Evolutionary conservation across 306 rosid species (phyloP), one percentile per base, ranked within the genome.

Genomic region (Casuarina equisetifolia): DNA sequence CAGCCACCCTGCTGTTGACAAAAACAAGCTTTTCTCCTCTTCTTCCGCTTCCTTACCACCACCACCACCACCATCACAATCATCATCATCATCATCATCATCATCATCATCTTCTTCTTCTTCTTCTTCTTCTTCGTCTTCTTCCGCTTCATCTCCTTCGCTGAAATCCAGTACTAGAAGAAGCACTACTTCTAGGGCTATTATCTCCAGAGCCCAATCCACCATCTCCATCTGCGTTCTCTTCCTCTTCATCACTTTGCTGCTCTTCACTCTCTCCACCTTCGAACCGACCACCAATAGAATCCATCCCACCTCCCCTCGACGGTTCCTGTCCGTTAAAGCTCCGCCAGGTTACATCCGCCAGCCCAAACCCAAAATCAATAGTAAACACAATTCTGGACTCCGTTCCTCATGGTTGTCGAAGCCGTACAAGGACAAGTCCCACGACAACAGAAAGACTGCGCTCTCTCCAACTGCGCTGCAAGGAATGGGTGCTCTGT

Each of bases 191-290:
- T 81, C 86, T 68, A 80, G 54, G 45, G 63, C 80, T 5, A 78
- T 91, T 1, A 62, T 85, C 35, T 80, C 88, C 4, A 92, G 84
- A 82, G 86, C 97, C 13, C 97, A 88, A 71, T 91, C 93, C 77
- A 91, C 91, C 46, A 86, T 95, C 49, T 92, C 96, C 3, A 83
- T 95, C 5, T 95, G 99, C 3, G 94, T 89, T 0, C 88, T 92
- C 4, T 89, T 95, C 36, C 82, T 92, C 25, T 86, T 92, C 86
- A 40, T 84, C 54, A 92, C 99, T 7, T 92, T 95, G 73, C 90
- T 92, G 40, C 90, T 95, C 76, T 92, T 95, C 85, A 84, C 99
- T 8, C 93, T 95, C 71, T 89, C 97, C 39, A 89, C 99, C 12
- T 83, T 95, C 78, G 97, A 89, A 59, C 92, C 99, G 74, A 57